These are phyloP conservation scores for Salvia splendens DNA, from an alignment of 257 asterid genomes.

Conservation along the genomic window DNA sequence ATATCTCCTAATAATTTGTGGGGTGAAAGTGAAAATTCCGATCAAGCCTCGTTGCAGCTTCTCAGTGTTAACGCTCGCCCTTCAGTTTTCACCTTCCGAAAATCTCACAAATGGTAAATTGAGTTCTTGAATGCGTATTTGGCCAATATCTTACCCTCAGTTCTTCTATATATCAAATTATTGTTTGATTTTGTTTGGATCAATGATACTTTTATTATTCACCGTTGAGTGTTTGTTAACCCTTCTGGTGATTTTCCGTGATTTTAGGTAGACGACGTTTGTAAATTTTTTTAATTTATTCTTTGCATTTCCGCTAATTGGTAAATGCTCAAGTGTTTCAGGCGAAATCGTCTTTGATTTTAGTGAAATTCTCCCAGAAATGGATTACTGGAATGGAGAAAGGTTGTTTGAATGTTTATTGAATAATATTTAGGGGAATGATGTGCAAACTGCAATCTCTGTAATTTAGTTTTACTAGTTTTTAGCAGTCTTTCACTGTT, in stretches of 20 bases:
- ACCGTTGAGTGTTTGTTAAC: slow-evolving; percentile 32
- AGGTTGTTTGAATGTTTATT: background rate
- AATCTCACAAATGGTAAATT: slow-evolving; percentile 38
- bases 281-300: background rate
- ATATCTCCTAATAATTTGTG: too few species aligned
- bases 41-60: background rate
- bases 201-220: slow-evolving; percentile 3
- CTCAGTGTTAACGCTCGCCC: background rate
- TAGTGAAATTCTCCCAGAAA: background rate
- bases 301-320: slow-evolving; percentile 15
- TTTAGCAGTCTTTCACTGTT: background rate
- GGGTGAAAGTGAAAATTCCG: slow-evolving; percentile 1
- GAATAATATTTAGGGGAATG: background rate
- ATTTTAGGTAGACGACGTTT: background rate
- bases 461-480: background rate
- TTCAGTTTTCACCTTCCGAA: background rate
- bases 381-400: background rate
- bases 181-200: slow-evolving; percentile 1
- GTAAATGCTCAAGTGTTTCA: background rate
- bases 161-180: slow-evolving; percentile 11
- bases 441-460: too few species aligned
- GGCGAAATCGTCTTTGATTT: background rate
- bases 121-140: background rate
- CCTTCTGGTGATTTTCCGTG: slow-evolving; percentile 9
- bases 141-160: slow-evolving; percentile 2